Evolutionary conservation across 2,329 filamentous ascomycete species (phyloP), one percentile per base, ranked within the genome.

Genomic region (Cytospora piceicola): DNA sequence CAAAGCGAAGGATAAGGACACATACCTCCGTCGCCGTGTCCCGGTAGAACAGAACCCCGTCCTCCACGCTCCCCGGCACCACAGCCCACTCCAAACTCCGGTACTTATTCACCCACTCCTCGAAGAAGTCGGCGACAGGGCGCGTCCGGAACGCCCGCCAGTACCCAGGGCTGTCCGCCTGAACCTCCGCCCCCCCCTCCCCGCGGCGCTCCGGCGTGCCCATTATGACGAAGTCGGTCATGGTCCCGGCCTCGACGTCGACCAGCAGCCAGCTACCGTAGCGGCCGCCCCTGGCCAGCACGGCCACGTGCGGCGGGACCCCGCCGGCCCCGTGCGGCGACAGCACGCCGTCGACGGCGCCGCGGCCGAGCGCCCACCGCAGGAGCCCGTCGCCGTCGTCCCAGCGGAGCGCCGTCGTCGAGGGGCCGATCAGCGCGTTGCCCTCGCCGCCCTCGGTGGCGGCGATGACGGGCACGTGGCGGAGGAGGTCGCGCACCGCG

Each of bases 211-310:
- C 36, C 36, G 36, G 36, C 36, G 36, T 42, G 36, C 36, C 36
- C 36, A 42, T 42, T 15, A 42, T 42, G 36, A 42, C 36, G 36
- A 42, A 42, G 9, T 42, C 36, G 17, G 36, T 42, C 14, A 42
- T 42, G 60, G 54, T 55, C 58, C 58, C 63, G 64, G 64, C 68
- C 34, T 65, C 36, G 36, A 42, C 36, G 36, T 42, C 36, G 36
- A 42, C 36, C 36, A 42, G 36, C 36, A 42, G 36, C 36, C 36
- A 42, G 36, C 36, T 42, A 14, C 36, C 36, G 36, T 42, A 4
- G 36, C 36, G 36, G 36, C 36, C 15, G 9, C 36, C 36, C 14
- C 4, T 42, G 14, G 36, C 20, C 15, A 42, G 36, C 36, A 42
- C 36, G 36, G 36, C 36, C 36, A 42, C 36, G 36, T 42, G 36